Base-by-base conservation (phyloP, 768 basidiomycete species). In the Rhodotorula paludigena region DNA sequence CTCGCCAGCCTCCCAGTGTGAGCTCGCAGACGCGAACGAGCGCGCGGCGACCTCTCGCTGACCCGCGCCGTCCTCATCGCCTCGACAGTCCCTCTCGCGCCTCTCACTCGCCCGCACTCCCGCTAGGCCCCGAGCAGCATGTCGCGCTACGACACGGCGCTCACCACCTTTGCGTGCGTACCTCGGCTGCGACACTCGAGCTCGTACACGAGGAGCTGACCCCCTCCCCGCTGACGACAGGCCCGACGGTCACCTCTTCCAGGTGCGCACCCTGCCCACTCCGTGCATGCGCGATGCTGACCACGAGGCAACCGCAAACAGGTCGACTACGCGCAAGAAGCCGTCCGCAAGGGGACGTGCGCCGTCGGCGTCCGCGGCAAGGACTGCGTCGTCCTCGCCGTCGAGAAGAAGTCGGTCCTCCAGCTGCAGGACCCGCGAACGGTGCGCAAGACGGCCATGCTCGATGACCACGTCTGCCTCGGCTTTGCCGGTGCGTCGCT, bases 241-340 rank as follows among this genome's bases (percentile, higher is more conserved):
- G 15, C 94, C 94, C 66, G 96, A 98, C 82, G 96, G 96, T 25
- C 96, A 99, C 82, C 82, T 99, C 74, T 96, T 97, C 84, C 92
- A 97, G 84, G 92, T 90, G 72, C 64, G 32, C 39, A 16, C 52
- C 28, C 52, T 21, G 39, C 39, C 36, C 58, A 47, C 56, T 36
- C 32, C 16, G 57, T 20, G 39, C 44, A 8, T 41, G 75, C 75
- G 5, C 32, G 28, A 41, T 69, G 69, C 57, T 44, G 49, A 56
- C 65, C 69, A n/a, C n/a, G n/a, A n/a, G n/a, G n/a, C 69, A 66
- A 58, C 69, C 57, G 53, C 51, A 57, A 48, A 57, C 79, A 98
- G 92, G 96, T 99, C 73, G 96, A 99, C 81, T 99, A 99, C 79
- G 96, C 96, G 20, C 81, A 88, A n/a, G 96, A 99, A 80, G 96